phyloP scores from a whole-genome alignment of 352 stramenopile species.

The Detonula confervacea region DNA sequence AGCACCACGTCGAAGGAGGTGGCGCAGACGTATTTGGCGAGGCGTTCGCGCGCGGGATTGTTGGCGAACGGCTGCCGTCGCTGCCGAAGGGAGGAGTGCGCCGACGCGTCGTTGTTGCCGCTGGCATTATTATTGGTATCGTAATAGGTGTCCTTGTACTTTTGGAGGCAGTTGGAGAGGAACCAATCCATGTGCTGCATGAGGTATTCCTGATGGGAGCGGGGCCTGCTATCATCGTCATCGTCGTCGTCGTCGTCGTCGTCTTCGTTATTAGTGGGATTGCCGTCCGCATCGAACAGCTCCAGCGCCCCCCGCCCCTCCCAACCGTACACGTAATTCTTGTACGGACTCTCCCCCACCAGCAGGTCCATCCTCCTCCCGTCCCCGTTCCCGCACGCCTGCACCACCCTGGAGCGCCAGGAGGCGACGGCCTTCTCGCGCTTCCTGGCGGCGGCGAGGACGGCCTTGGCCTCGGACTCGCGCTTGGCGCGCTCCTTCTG shows the following conservation, averaged over 20 bases:
- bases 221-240: constrained; percentile 20
- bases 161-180: constrained; percentile 68
- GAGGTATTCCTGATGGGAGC: constrained; percentile 45
- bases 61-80: constrained; percentile 22
- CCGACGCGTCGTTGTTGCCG: too few species aligned
- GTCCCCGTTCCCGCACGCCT: constrained; percentile 63
- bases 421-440: constrained; percentile 69
- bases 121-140: too few species aligned
- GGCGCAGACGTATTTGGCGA: constrained; percentile 47
- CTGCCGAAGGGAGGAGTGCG: neutral
- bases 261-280: too few species aligned
- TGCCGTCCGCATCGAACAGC: constrained; percentile 6
- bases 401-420: constrained; percentile 73
- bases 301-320: neutral
- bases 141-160: constrained; percentile 54
- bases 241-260: constrained; percentile 14
- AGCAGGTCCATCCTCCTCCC: constrained; percentile 66
- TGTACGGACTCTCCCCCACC: constrained; percentile 69
- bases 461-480: constrained; percentile 71
- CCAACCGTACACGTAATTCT: constrained; percentile 43
- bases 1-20: constrained; percentile 46
- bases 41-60: constrained; percentile 43
- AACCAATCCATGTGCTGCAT: constrained; percentile 74
- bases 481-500: constrained; percentile 72
- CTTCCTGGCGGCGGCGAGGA: constrained; percentile 71